Evolutionary conservation across 768 basidiomycete species (phyloP).

Genomic region (Lyophyllum decastes): DNA sequence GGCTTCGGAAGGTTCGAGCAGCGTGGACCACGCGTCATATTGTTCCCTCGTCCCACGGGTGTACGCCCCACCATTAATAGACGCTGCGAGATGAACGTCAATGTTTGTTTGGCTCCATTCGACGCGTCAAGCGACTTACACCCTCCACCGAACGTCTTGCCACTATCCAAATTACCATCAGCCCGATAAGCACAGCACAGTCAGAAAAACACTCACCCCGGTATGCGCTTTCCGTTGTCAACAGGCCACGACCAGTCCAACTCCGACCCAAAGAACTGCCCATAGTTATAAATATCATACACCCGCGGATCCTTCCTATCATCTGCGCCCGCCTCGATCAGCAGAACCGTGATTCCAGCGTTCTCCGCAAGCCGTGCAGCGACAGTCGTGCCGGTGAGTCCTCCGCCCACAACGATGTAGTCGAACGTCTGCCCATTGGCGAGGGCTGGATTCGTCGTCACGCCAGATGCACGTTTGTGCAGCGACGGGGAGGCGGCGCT

Average conservation of each 20-base stretch:
- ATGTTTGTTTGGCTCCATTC: not conserved
- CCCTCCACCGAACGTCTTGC: slow-evolving; percentile 48
- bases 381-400: slow-evolving; percentile 49
- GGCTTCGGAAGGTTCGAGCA: slow-evolving; percentile 40
- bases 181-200: not conserved
- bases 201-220: slow-evolving; percentile 31
- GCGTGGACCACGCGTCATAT: slow-evolving; percentile 42
- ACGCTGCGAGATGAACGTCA: slow-evolving; percentile 25
- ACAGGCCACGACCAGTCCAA: slow-evolving; percentile 50
- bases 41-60: slow-evolving; percentile 45
- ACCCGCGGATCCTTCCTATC: slow-evolving; percentile 43
- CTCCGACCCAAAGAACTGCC: slow-evolving; percentile 39
- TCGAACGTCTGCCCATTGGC: slow-evolving; percentile 41
- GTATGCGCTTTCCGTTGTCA: slow-evolving; percentile 39
- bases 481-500: slow-evolving; percentile 21
- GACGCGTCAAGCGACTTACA: slow-evolving; percentile 24
- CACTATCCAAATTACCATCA: slow-evolving; percentile 26
- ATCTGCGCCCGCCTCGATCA: slow-evolving; percentile 55
- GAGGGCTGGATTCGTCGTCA: slow-evolving; percentile 30
- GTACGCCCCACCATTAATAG: slow-evolving; percentile 50
- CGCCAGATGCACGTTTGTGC: slow-evolving; percentile 31
- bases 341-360: slow-evolving; percentile 39
- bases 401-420: slow-evolving; percentile 48
- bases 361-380: slow-evolving; percentile 50
- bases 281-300: slow-evolving; percentile 47